phyloP scores from a whole-genome alignment of 2,329 filamentous ascomycete species.

The Daldinia eschscholtzii region DNA sequence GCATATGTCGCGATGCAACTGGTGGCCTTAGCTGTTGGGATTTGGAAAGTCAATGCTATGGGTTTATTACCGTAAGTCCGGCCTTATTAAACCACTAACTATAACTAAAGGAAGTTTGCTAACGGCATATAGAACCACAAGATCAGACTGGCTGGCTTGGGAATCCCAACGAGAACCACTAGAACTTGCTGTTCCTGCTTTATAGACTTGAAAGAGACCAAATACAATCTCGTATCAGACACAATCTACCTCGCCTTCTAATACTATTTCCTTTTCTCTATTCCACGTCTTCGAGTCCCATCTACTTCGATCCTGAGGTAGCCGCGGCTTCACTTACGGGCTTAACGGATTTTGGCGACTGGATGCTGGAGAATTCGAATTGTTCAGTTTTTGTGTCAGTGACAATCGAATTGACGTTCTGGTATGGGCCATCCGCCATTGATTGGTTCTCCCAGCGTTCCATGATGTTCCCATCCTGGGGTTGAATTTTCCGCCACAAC shows the following conservation, averaged over 20 bases:
- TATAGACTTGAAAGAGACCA: slow-evolving; percentile 55
- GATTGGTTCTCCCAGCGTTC: slow-evolving; percentile 33
- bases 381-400: slow-evolving; percentile 1
- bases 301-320: slow-evolving; percentile 36
- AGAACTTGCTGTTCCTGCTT: slow-evolving; percentile 74
- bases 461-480: slow-evolving; percentile 11
- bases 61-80: slow-evolving; percentile 82
- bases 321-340: slow-evolving; percentile 35
- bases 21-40: slow-evolving; percentile 82
- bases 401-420: slow-evolving; percentile 34
- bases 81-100: background rate
- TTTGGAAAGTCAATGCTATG: slow-evolving; percentile 99
- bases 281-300: background rate
- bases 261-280: slow-evolving; percentile 3
- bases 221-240: slow-evolving; percentile 13
- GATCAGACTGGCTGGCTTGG: slow-evolving; percentile 98
- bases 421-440: slow-evolving; percentile 39
- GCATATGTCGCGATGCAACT: slow-evolving; percentile 91
- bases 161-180: slow-evolving; percentile 79
- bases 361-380: background rate
- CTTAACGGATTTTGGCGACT: background rate
- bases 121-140: slow-evolving; percentile 77
- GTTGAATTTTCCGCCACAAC: slow-evolving; percentile 5
- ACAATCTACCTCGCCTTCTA: background rate
- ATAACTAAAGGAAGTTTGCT: slow-evolving; percentile 39